Conservation (phyloP, 768 basidiomycete species). For the Zangia roseola region DNA sequence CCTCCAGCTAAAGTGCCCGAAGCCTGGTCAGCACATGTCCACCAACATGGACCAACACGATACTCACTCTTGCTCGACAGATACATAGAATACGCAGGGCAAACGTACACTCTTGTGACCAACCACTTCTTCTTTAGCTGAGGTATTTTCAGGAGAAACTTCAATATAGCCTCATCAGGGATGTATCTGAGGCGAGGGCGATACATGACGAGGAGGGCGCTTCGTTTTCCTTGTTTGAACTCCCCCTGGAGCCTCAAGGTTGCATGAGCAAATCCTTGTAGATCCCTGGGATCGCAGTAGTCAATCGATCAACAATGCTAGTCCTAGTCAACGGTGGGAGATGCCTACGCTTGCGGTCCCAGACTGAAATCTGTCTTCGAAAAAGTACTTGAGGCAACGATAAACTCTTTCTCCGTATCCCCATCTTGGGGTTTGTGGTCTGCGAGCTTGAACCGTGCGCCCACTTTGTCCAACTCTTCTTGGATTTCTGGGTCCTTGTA, state of each 20-base stretch:
- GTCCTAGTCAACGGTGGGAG: no score
- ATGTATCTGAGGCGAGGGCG: conserved; percentile 23
- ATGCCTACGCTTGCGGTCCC: no score
- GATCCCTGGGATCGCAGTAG: conserved; percentile 11
- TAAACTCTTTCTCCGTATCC: conserved; percentile 20
- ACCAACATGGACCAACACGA: no score
- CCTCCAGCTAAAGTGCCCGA: no score
- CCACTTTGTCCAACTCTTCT: conserved; percentile 13
- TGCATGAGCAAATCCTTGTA: conserved; percentile 22
- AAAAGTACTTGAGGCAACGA: conserved; percentile 18
- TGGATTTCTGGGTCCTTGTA: conserved; percentile 26
- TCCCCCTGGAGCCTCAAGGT: conserved; percentile 33
- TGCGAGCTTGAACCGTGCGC: conserved; percentile 11
- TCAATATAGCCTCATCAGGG: conserved; percentile 21
- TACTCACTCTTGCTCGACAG: conserved; percentile 25
- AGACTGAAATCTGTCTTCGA: no score
- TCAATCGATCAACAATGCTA: no score
- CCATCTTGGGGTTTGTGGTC: conserved; percentile 16
- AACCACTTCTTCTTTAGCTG: conserved; percentile 29
- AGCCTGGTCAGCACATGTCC: no score
- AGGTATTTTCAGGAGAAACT: conserved; percentile 24
- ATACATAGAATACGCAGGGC: conserved; percentile 34
- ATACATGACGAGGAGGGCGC: conserved; percentile 34
- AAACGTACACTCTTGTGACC: conserved; percentile 31
- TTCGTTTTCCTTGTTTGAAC: conserved; percentile 27